Conservation (phyloP, 805 yeast genomes). For the Wickerhamiella sergipiensis region DNA sequence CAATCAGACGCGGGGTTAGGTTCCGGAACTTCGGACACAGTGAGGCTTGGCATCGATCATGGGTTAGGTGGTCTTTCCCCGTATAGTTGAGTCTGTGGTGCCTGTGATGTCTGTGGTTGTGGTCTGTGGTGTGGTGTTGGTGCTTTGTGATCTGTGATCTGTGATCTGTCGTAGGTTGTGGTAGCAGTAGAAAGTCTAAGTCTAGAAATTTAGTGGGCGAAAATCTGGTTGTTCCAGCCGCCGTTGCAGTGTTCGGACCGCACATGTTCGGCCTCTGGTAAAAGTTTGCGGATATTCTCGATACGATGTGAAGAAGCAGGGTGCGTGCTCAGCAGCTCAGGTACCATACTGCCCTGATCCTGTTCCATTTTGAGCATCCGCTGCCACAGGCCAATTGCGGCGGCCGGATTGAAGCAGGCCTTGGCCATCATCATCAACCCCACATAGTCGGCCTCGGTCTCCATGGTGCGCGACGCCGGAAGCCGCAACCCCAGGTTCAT, state of each 20-base stretch:
- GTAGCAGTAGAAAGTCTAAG: no score
- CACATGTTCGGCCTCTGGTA: slow-evolving; percentile 28
- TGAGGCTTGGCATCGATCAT: no score
- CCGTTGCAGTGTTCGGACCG: slow-evolving; percentile 7
- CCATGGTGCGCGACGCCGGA: slow-evolving; percentile 90
- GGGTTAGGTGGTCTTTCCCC: no score
- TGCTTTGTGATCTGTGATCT: no score
- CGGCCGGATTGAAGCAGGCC: slow-evolving; percentile 73
- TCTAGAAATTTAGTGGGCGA: background rate
- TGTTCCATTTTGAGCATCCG: slow-evolving; percentile 51
- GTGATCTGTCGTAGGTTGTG: no score
- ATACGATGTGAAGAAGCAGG: slow-evolving; percentile 73
- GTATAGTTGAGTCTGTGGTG: no score
- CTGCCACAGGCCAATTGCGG: slow-evolving; percentile 67
- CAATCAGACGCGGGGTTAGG: no score
- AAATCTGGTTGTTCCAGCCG: background rate
- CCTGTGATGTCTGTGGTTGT: no score
- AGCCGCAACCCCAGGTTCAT: slow-evolving; percentile 44
- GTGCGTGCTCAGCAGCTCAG: slow-evolving; percentile 74
- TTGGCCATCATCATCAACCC: slow-evolving; percentile 85
- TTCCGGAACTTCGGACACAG: no score
- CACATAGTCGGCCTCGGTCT: slow-evolving; percentile 88
- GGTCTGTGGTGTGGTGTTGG: no score
- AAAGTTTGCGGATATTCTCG: slow-evolving; percentile 51
- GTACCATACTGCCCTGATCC: slow-evolving; percentile 23